These are phyloP conservation scores for Apium graveolens DNA, from an alignment of 129 eudicot species.

Conservation along the genomic window DNA sequence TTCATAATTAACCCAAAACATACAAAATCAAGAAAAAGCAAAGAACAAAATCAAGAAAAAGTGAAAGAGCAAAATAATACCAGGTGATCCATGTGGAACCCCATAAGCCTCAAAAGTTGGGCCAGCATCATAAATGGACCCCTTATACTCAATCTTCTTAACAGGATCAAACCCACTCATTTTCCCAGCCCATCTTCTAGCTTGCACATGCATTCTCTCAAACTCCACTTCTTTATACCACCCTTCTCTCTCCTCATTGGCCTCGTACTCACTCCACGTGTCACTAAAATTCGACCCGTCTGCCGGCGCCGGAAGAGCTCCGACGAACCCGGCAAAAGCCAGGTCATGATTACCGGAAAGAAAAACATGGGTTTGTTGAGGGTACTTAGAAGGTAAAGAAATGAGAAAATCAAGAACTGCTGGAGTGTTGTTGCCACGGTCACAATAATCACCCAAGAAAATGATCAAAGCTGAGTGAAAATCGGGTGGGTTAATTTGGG, in stretches of 20 bases:
- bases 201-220: constrained; percentile 78
- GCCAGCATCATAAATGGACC: constrained; percentile 64
- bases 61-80: constrained; percentile 22
- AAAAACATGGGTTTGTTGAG: constrained; percentile 69
- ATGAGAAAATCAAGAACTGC: constrained; percentile 59
- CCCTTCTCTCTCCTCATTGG: constrained; percentile 70
- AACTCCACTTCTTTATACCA: constrained; percentile 65
- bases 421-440: constrained; percentile 64
- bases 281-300: not conserved
- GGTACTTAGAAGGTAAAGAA: constrained; percentile 59
- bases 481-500: constrained; percentile 26
- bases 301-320: not conserved
- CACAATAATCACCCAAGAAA: constrained; percentile 89
- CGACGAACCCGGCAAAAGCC: constrained; percentile 60
- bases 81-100: constrained; percentile 76
- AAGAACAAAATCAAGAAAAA: not conserved
- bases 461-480: constrained; percentile 37
- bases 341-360: constrained; percentile 80
- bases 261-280: constrained; percentile 29
- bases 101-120: constrained; percentile 84
- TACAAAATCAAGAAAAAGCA: not conserved
- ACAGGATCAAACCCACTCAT: constrained; percentile 38
- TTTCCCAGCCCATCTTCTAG: constrained; percentile 80
- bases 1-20: too few species aligned
- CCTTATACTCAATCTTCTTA: constrained; percentile 56